These are phyloP conservation scores for Myochromella boudieri DNA, from an alignment of 768 basidiomycete species.

Conservation along the genomic window DNA sequence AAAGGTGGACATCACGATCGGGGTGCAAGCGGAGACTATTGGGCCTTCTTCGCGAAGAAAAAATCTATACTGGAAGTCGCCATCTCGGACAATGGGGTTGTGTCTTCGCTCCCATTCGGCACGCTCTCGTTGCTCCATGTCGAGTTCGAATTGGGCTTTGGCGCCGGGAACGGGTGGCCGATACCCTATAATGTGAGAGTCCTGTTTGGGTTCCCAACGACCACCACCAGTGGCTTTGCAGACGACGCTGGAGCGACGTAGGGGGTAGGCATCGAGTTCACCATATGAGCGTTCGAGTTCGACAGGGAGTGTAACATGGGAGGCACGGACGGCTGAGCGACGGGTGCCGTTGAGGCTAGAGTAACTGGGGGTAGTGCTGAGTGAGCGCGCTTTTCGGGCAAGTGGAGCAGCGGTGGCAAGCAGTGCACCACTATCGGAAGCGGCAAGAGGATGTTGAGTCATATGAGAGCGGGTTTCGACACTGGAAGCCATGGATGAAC, in stretches of 20 bases:
- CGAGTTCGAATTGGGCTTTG: conserved; percentile 67
- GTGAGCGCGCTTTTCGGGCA: conserved; percentile 28
- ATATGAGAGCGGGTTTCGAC: conserved; percentile 9
- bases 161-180: conserved; percentile 63
- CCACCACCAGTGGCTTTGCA: conserved; percentile 83
- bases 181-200: conserved; percentile 42
- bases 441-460: conserved; percentile 16
- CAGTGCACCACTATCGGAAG: conserved; percentile 21
- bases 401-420: conserved; percentile 24
- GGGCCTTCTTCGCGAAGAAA: conserved; percentile 49
- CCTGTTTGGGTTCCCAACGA: conserved; percentile 72
- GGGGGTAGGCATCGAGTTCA: conserved; percentile 74
- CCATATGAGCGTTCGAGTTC: conserved; percentile 55
- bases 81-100: conserved; percentile 69
- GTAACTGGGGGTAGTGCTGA: conserved; percentile 30
- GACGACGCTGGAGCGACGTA: conserved; percentile 60
- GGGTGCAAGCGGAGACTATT: conserved; percentile 40
- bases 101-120: conserved; percentile 44
- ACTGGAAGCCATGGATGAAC: conserved; percentile 31
- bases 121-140: conserved; percentile 66
- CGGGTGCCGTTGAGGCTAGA: conserved; percentile 35
- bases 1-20: conserved; percentile 62
- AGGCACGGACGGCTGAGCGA: conserved; percentile 28
- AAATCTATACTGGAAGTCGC: conserved; percentile 65
- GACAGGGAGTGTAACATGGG: conserved; percentile 38